Evolutionary conservation across 2,329 filamentous ascomycete genomes (phyloP).

Genomic region (Penicillium sp.): DNA sequence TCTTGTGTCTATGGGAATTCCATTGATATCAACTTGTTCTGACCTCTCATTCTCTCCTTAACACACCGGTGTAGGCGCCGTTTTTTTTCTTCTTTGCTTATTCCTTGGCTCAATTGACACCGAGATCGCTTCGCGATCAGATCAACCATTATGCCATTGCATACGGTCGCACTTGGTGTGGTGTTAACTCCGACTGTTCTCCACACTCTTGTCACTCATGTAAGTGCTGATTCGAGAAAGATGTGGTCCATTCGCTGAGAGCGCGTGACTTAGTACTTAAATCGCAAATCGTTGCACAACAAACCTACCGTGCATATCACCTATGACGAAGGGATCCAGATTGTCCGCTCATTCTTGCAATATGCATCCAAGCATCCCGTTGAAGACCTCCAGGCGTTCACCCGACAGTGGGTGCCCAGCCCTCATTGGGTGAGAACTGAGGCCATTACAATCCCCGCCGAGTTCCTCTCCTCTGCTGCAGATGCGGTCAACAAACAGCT

Average conservation of each 20-base stretch:
- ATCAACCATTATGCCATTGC: conserved; percentile 60
- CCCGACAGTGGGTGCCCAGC: conserved; percentile 84
- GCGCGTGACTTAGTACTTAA: conserved; percentile 65
- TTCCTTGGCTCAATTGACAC: neutral
- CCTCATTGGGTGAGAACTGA: conserved; percentile 86
- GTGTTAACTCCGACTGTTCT: conserved; percentile 87
- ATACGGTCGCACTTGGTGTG: conserved; percentile 77
- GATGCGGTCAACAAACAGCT: conserved; percentile 69
- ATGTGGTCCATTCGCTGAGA: neutral
- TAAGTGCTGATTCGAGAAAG: conserved; percentile 47
- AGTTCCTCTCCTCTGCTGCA: conserved; percentile 68
- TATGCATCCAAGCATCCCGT: conserved; percentile 88
- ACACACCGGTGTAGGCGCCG: neutral
- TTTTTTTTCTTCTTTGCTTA: neutral
- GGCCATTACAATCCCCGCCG: conserved; percentile 63
- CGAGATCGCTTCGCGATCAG: conserved; percentile 3
- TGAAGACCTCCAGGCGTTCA: conserved; percentile 91
- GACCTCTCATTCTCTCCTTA: neutral
- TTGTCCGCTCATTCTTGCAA: conserved; percentile 81
- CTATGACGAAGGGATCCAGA: conserved; percentile 87
- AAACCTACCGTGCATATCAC: conserved; percentile 89
- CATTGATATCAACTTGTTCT: neutral
- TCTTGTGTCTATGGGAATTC: neutral
- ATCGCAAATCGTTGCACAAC: conserved; percentile 71
- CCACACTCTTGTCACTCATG: conserved; percentile 83